Evolutionary conservation across 768 basidiomycete species (phyloP).

Genomic region (Omphalotus guepiniiformis): DNA sequence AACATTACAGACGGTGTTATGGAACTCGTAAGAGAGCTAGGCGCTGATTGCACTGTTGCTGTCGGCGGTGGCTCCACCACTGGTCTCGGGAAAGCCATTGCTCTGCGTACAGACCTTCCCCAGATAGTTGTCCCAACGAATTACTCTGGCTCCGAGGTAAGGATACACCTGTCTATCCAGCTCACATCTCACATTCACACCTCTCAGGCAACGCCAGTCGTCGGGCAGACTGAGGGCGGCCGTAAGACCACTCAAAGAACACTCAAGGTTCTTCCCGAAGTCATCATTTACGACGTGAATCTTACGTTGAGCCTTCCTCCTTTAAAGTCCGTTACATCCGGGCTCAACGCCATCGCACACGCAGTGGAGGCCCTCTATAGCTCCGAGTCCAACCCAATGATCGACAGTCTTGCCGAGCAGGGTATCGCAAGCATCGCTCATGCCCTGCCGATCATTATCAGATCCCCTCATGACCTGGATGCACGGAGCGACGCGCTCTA

Average conservation of each 20-base stretch:
- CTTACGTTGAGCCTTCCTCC: constrained; percentile 33
- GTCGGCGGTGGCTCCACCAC: constrained; percentile 35
- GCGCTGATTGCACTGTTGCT: constrained; percentile 32
- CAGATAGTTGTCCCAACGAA: constrained; percentile 38
- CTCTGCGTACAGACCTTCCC: constrained; percentile 32
- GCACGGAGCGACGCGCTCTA: constrained; percentile 32
- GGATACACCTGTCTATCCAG: neutral
- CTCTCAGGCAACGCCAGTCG: constrained; percentile 29
- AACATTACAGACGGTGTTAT: constrained; percentile 33
- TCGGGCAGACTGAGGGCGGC: constrained; percentile 36
- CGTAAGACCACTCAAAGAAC: constrained; percentile 35
- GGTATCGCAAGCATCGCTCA: constrained; percentile 29
- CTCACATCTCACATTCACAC: neutral
- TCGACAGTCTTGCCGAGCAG: constrained; percentile 30
- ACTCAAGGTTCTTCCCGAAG: constrained; percentile 32
- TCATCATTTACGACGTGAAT: constrained; percentile 37
- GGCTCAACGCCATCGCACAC: constrained; percentile 40
- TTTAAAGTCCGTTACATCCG: constrained; percentile 30
- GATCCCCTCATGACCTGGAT: constrained; percentile 20
- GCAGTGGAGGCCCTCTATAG: constrained; percentile 38
- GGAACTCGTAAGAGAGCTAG: constrained; percentile 16
- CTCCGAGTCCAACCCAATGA: constrained; percentile 32
- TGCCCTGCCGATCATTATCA: constrained; percentile 27
- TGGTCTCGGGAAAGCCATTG: constrained; percentile 37
- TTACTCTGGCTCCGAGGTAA: constrained; percentile 35